These are phyloP conservation scores for Lachancea quebecensis DNA, from an alignment of 805 yeast genomes.

Conservation along the genomic window DNA sequence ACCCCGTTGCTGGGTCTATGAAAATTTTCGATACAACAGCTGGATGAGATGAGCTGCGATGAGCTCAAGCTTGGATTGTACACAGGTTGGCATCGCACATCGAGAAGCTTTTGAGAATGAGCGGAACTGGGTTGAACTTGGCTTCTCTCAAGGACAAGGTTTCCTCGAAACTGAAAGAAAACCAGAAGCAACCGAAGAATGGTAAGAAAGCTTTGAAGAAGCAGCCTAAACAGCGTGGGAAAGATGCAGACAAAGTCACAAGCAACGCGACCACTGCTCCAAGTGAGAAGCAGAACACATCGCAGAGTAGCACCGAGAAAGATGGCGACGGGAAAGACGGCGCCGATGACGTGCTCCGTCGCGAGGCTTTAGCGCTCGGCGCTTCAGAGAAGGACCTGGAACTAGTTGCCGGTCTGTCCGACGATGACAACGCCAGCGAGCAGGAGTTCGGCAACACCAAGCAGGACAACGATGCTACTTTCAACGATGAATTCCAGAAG, in stretches of 20 bases:
- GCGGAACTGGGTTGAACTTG: conserved; percentile 21
- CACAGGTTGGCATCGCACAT: background rate
- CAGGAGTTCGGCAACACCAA: conserved; percentile 37
- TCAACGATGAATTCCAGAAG: conserved; percentile 48
- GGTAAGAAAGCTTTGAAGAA: conserved; percentile 18
- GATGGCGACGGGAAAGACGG: too few relatives aligned
- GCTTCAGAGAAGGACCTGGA: conserved; percentile 80
- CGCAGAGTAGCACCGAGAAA: too few relatives aligned
- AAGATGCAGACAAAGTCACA: conserved; percentile 10
- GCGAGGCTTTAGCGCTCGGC: conserved; percentile 74
- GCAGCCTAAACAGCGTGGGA: conserved; percentile 12
- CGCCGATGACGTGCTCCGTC: conserved; percentile 37
- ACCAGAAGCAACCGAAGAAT: conserved; percentile 20
- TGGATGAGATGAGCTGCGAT: conserved; percentile 19
- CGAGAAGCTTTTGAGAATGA: background rate
- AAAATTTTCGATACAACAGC: background rate
- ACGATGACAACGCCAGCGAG: conserved; percentile 40
- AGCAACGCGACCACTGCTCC: conserved; percentile 4
- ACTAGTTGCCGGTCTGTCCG: conserved; percentile 48
- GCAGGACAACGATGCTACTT: conserved; percentile 32
- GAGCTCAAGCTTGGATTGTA: conserved; percentile 7
- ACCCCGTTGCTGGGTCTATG: background rate
- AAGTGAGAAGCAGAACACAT: too few relatives aligned
- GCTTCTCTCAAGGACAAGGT: conserved; percentile 62
- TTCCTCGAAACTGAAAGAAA: conserved; percentile 41